Conservation (phyloP, 2,329 filamentous ascomycete genomes). For the Pezicula carpinea region DNA sequence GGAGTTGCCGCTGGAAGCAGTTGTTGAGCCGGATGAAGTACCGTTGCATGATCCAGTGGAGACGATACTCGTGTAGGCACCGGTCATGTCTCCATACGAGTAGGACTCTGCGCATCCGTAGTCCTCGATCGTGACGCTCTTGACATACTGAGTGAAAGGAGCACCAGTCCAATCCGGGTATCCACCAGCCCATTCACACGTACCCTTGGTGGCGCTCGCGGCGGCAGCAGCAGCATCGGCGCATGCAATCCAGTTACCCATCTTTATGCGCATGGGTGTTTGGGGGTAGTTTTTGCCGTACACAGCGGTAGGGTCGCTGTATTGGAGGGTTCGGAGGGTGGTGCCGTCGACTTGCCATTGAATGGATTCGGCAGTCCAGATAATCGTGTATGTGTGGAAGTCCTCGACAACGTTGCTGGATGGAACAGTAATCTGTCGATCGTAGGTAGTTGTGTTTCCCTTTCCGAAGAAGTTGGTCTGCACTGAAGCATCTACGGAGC, state of each 20-base stretch:
- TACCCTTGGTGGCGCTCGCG: constrained; percentile 46
- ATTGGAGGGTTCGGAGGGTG: constrained; percentile 41
- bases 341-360: constrained; percentile 55
- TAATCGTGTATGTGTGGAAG: constrained; percentile 61
- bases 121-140: constrained; percentile 45
- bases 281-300: constrained; percentile 59
- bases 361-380: constrained; percentile 58
- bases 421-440: constrained; percentile 36
- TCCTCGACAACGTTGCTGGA: constrained; percentile 26
- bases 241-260: constrained; percentile 49
- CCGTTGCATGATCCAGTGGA: constrained; percentile 20
- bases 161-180: constrained; percentile 37
- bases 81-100: constrained; percentile 43
- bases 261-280: constrained; percentile 63
- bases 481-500: constrained; percentile 28
- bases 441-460: constrained; percentile 46
- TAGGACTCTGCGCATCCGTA: constrained; percentile 44
- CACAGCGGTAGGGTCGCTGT: constrained; percentile 39
- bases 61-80: constrained; percentile 43
- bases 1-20: constrained; percentile 1
- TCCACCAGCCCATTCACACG: constrained; percentile 65
- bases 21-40: constrained; percentile 1
- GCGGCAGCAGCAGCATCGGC: constrained; percentile 29
- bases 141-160: constrained; percentile 47
- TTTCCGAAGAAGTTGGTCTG: constrained; percentile 52